Evolutionary conservation across 805 yeast species (phyloP), one percentile per base, ranked within the genome.

Genomic region (Torulaspora quercuum): DNA sequence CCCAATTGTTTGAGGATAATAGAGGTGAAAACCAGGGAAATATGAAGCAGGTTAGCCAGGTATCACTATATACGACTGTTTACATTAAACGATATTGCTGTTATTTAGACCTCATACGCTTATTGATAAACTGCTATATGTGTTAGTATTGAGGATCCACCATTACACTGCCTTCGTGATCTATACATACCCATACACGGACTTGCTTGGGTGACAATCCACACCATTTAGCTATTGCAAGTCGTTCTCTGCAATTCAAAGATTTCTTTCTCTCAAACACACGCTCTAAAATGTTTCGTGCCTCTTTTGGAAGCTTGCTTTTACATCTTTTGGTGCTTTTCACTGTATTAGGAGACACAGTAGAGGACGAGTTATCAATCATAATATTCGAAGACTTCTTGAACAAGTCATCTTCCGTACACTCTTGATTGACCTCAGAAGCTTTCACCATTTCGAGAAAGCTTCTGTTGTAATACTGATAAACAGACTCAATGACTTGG

Each of bases 131-230:
- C 42, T 38, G 19, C 15, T 12, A 23, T n/a, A 15, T 19, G n/a
- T 10, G 42, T 33, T 33, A 25, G 29, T 31, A 31, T n/a, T n/a
- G n/a, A 30, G 12, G 9, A 7, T 15, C 13, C 14, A 10, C 15
- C 3, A 27, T 12, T 10, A 25, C 21, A 22, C 16, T 25, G 19
- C 11, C 25, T 14, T 9, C n/a, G 25, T 11, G 18, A n/a, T 13
- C 24, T 12, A 29, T 30, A 47, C 51, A 47, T 47, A 47, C 50
- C 56, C 56, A 51, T 19, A 48, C 46, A 35, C 53, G 45, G 15
- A 51, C 56, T 39, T 51, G 54, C 23, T 41, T 35, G 17, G 52
- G 46, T 19, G 49, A 44, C 23, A 51, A 35, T 20, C 47, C 48
- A 42, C 52, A 48, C 31, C 41, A 39, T 23, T 26, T 46, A 26